Evolutionary conservation across 2,329 filamentous ascomycete genomes (phyloP), one percentile per base, ranked within the genome.

Genomic region (Paecilomyces formosus): DNA sequence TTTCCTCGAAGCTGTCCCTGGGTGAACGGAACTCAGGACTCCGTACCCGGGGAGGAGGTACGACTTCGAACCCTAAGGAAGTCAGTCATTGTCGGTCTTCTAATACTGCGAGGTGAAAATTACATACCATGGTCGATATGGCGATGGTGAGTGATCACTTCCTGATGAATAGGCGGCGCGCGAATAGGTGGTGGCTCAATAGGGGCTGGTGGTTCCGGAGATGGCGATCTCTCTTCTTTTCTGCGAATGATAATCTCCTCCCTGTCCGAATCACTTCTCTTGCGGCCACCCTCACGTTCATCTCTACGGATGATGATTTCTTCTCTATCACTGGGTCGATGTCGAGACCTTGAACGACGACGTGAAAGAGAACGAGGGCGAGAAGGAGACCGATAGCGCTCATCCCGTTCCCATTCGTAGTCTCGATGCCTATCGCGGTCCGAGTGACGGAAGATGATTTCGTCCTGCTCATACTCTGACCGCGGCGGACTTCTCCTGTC

Each of bases 81-180:
- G 15, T 31, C 28, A 21, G 52, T 62, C 50, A 6, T 26, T 3
- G 59, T 18, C 35, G 15, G 5, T 30, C 22, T 9, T 9, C 49
- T 5, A 21, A 26, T 31, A 13, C 11, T 15, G 15, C 35, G n/a
- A n/a, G 9, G 5, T 4, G 26, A 11, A 21, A 39, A 7, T 28
- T 6, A 50, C 65, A 57, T 64, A 90, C 89, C 92, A 75, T 96
- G 90, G 69, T 96, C 89, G 65, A 95, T 88, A 69, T 93, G 89
- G 59, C 87, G 84, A 71, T 94, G 93, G 74, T 94, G 90, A 0
- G 90, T 95, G 64, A 95, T 92, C 59, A 96, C 86, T 70, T 96
- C 90, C 68, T 93, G 86, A 74, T 93, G 89, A 65, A 96, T 90
- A 0, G 88, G 88, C 33, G 91, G 91, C 21, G 87, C 86, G 50